Evolutionary conservation across 2,329 filamentous ascomycete genomes (phyloP), one percentile per base, ranked within the genome.

Genomic region (Madurella mycetomatis): DNA sequence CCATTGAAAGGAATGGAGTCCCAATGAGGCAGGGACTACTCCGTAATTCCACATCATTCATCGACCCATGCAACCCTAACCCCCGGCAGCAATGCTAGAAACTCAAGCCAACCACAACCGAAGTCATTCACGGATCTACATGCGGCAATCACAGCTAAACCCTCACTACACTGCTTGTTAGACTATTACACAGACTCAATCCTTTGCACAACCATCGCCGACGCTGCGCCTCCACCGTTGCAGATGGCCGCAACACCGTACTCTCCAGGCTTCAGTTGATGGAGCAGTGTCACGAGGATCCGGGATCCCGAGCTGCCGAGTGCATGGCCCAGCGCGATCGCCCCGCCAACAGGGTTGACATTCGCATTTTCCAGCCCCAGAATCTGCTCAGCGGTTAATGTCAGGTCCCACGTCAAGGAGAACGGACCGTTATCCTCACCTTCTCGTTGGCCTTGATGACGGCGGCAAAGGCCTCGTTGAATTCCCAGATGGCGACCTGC

Each of bases 381-480:
- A 58, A 95, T 91, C 86, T 86, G 62, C 11, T 53, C 59, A 60
- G 52, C 51, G 32, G 51, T 61, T 53, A 56, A 51, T 45, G 47
- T 25, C 32, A 15, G n/a, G 32, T 18, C 11, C 11, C 12, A 9
- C 2, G 19, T 9, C 42, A 15, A 30, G 16, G 18, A 30, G 2
- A 43, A 34, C 31, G 19, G 13, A n/a, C 9, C 18, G 11, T 31
- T 31, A 25, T 45, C 31, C 62, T 58, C 66, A 86, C 86, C 82
- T 95, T 92, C 66, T 90, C 87, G 67, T 97, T 96, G 41, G 92
- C 92, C 69, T 94, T 91, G 71, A 96, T 94, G 31, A 96, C 92
- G 4, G 89, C 90, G 30, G 94, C 92, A 69, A 99, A 99, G 0
- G 94, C 94, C 75, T 99, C 94, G 71, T 99, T 99, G 73, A 99